Evolutionary conservation across 805 yeast genomes (phyloP), one percentile per base, ranked within the genome.

Genomic region (Saccharomyces cerevisiae): DNA sequence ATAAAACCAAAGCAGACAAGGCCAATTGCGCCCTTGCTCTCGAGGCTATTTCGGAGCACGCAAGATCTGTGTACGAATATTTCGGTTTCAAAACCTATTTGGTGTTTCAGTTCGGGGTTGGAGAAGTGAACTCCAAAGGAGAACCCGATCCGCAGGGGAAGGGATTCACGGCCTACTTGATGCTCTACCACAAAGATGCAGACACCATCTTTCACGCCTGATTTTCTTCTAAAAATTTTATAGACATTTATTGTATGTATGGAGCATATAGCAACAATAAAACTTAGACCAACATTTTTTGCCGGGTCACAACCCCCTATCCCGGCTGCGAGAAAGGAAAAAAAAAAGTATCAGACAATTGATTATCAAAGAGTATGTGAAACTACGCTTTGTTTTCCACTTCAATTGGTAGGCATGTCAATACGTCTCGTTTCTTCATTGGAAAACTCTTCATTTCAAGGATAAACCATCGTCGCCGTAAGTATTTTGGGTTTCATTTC

Each of bases 31-130:
- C 73, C 8, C 57, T 70, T 29, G 68, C 67, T n/a, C 55, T 70
- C 32, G 73, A 70, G 52, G 70, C 71, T 13, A 70, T 70, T 43
- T 56, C 59, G 31, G 70, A 66, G 29, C 64, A 64, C 47, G 71
- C 73, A 17, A 69, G 55, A 46, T 53, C 59, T 10, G 71, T 70
- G 24, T 70, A 70, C 48, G 72, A 69, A 56, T 67, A 69, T 47
- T 69, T 68, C 50, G 73, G 73, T 6, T 70, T 69, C 56, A 61
- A 61, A 46, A 64, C 60, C 27, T 63, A 65, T 31, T 51, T 58
- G 49, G 59, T 63, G 4, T 65, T 69, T 52, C 51, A 53, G n/a
- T 69, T 57, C 49, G 73, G 73, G 10, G 61, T 53, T n/a, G 63
- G 63, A 8, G 72, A 69, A 52, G 70, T 68, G 11, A 62, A 70